Percentiles rank a stretch among this genome's conserved stretches.
These are phyloP conservation scores for Pythium scleroteichum DNA, from an alignment of 352 stramenopile genomes.

Conservation along the genomic window DNA sequence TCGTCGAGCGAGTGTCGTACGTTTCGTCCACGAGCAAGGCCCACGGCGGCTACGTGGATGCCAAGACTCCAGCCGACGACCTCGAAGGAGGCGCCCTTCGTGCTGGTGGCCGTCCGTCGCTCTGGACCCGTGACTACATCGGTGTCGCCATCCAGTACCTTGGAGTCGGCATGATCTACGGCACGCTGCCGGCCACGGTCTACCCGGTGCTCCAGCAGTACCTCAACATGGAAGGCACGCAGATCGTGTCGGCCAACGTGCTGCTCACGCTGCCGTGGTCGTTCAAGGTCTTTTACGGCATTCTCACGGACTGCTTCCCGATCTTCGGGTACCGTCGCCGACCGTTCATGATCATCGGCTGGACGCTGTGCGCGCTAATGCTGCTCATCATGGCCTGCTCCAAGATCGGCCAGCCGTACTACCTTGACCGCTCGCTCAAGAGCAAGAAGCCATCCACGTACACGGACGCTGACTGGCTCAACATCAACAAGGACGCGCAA, in stretches of 20 bases:
- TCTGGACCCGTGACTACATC: slow-evolving; percentile 31
- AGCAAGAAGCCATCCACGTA: slow-evolving; percentile 3
- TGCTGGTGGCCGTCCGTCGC: slow-evolving; percentile 25
- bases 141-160: slow-evolving; percentile 36
- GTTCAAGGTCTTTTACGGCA: slow-evolving; percentile 40
- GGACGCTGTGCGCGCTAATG: slow-evolving; percentile 31
- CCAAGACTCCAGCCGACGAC: slow-evolving; percentile 25
- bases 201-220: slow-evolving; percentile 39
- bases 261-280: slow-evolving; percentile 35
- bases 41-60: slow-evolving; percentile 18
- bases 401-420: slow-evolving; percentile 30
- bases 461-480: background rate
- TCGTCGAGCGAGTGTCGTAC: slow-evolving; percentile 27
- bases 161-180: slow-evolving; percentile 31
- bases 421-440: slow-evolving; percentile 9
- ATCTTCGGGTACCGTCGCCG: slow-evolving; percentile 39
- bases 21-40: slow-evolving; percentile 10
- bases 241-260: slow-evolving; percentile 31
- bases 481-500: slow-evolving; percentile 27
- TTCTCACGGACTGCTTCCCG: slow-evolving; percentile 31
- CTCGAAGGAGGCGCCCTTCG: slow-evolving; percentile 30
- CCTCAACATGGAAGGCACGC: slow-evolving; percentile 34
- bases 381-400: slow-evolving; percentile 20
- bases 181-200: slow-evolving; percentile 30
- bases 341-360: slow-evolving; percentile 42